phyloP scores from a whole-genome alignment of 495 filamentous ascomycete genomes.

The Peziza echinospora region DNA sequence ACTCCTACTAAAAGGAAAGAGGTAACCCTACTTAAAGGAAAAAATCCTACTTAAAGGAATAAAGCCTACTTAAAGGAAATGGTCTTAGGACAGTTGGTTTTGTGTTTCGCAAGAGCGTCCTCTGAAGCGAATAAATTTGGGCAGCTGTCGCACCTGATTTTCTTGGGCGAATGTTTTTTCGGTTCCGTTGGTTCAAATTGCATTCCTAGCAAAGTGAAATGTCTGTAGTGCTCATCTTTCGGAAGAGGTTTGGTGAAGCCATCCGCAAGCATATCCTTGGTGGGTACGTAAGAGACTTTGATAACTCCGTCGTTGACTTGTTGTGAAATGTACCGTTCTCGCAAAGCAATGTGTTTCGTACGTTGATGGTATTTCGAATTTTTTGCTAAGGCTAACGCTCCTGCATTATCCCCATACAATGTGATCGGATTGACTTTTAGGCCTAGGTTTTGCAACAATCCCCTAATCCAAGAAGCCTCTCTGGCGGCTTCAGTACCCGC shows the following conservation, averaged over 20 bases:
- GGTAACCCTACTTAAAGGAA: too few species aligned
- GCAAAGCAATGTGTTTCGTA: neutral
- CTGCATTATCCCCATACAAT: neutral
- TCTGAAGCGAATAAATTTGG: too few species aligned
- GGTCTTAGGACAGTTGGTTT: too few species aligned
- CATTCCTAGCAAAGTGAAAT: neutral
- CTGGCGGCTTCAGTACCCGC: neutral
- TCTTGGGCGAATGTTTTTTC: too few species aligned
- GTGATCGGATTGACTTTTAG: neutral
- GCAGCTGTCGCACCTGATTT: too few species aligned
- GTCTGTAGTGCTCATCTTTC: neutral
- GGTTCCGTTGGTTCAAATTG: neutral
- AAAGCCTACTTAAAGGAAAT: too few species aligned
- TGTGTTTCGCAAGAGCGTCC: too few species aligned
- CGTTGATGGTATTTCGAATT: neutral
- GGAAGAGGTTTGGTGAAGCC: neutral
- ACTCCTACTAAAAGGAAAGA: too few species aligned
- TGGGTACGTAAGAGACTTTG: neutral
- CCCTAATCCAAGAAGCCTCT: neutral
- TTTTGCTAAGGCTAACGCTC: neutral
- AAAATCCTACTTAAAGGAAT: too few species aligned
- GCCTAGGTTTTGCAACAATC: neutral
- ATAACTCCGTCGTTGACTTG: neutral
- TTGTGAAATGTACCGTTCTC: neutral
- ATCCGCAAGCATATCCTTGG: neutral